Conservation (phyloP, 2,329 filamentous ascomycete genomes). For the Sarocladium brachiariae region DNA sequence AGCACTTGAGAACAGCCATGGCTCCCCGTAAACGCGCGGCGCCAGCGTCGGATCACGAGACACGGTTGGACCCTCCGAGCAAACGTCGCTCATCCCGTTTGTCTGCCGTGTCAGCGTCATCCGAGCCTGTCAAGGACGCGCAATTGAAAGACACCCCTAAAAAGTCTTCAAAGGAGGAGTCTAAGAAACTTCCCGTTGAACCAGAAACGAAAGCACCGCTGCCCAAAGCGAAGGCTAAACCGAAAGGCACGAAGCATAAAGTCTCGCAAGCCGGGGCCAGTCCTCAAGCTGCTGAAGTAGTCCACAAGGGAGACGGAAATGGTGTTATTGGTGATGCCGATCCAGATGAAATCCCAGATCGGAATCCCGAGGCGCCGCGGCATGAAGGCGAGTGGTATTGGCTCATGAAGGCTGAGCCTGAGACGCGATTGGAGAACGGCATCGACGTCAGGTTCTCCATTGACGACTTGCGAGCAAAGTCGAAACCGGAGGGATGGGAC, state of each 20-base stretch:
- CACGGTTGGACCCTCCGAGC: conserved; percentile 14
- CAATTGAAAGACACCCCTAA: background rate
- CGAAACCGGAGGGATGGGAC: conserved; percentile 82
- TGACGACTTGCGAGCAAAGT: conserved; percentile 70
- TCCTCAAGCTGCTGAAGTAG: background rate
- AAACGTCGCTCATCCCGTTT: conserved; percentile 23
- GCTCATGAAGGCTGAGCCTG: conserved; percentile 85
- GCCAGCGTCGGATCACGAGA: conserved; percentile 11
- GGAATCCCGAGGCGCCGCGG: conserved; percentile 30
- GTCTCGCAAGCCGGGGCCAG: too few species aligned
- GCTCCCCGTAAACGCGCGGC: conserved; percentile 16
- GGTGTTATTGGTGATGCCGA: conserved; percentile 23
- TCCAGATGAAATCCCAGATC: conserved; percentile 26
- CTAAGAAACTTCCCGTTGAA: background rate
- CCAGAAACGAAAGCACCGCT: background rate
- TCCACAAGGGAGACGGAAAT: background rate
- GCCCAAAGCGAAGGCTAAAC: conserved; percentile 5
- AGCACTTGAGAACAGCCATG: too few species aligned
- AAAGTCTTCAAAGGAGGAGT: background rate
- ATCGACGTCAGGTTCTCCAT: conserved; percentile 91
- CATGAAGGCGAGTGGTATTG: conserved; percentile 53
- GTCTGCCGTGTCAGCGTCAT: conserved; percentile 1
- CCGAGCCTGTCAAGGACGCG: background rate
- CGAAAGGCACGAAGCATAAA: too few species aligned
- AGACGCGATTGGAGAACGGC: conserved; percentile 78